A percentile compares a stretch with the other conserved stretches of the same genome.
Evolutionary conservation across 2,329 filamentous ascomycete species (phyloP).

Genomic region (Whalleya microplaca): DNA sequence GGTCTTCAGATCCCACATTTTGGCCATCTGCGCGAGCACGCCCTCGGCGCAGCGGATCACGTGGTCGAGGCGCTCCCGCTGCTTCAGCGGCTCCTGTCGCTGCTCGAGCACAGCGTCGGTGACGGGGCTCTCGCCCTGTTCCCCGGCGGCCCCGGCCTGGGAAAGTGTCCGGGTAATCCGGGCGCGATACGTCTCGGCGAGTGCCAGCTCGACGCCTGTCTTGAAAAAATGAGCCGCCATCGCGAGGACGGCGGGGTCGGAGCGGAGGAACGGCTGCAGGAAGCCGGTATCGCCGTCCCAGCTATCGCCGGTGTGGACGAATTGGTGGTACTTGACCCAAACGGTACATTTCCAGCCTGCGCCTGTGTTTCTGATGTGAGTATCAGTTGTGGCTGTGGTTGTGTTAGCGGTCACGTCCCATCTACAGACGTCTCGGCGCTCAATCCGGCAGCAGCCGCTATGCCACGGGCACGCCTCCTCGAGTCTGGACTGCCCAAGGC

Average conservation of each 20-base stretch:
- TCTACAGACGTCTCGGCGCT: constrained; percentile 1
- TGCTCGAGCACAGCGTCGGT: neutral
- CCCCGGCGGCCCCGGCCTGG: no score
- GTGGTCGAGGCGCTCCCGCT: neutral
- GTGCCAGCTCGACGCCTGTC: constrained; percentile 15
- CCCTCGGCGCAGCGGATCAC: neutral
- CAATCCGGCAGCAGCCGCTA: constrained; percentile 17
- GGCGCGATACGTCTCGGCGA: constrained; percentile 1
- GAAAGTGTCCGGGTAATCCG: neutral
- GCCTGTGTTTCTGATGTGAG: no score
- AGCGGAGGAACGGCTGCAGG: constrained; percentile 3
- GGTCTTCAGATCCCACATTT: constrained; percentile 15
- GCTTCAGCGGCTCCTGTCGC: neutral
- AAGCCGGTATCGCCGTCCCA: constrained; percentile 1
- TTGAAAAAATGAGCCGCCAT: constrained; percentile 17
- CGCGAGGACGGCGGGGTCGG: neutral
- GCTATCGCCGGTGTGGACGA: constrained; percentile 4
- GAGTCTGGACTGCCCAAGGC: neutral
- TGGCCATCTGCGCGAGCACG: constrained; percentile 15
- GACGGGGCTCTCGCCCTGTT: neutral
- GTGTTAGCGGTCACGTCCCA: neutral
- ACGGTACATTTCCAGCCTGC: neutral
- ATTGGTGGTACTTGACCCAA: constrained; percentile 22
- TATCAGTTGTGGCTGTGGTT: neutral
- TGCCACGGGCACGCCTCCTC: constrained; percentile 18